Conservation (phyloP, 75 land plant species). For the Gnetum montanum region DNA sequence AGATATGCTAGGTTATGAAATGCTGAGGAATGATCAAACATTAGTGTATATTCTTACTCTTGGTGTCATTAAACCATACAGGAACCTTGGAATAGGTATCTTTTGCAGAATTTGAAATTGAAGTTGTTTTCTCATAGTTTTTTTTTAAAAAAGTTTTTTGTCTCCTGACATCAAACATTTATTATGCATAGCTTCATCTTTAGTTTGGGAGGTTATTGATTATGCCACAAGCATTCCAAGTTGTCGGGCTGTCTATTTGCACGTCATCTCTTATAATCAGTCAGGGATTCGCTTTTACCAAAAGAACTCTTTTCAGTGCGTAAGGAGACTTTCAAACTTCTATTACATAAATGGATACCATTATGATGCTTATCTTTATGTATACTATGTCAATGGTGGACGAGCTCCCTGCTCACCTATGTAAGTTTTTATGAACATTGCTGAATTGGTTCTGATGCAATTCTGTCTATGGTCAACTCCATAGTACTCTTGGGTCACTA, state of each 20-base stretch:
- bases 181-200: conserved; percentile 66
- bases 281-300: conserved; percentile 83
- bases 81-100: conserved; percentile 87
- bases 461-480: too few relatives aligned
- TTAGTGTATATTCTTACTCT: conserved; percentile 93
- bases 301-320: conserved; percentile 81
- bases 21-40: conserved; percentile 43
- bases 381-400: conserved; percentile 92
- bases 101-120: background rate
- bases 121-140: background rate
- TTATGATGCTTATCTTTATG: conserved; percentile 82
- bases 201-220: conserved; percentile 73
- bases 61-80: conserved; percentile 77
- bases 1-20: conserved; percentile 65
- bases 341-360: conserved; percentile 78
- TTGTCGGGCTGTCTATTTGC: conserved; percentile 87
- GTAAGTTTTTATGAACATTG: conserved; percentile 50
- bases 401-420: conserved; percentile 87
- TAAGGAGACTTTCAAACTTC: conserved; percentile 61
- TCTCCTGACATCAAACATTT: background rate
- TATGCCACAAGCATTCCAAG: conserved; percentile 61
- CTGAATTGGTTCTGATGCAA: too few relatives aligned
- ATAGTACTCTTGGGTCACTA: too few relatives aligned
- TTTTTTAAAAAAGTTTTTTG: background rate
- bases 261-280: conserved; percentile 82